Evolutionary conservation across 2,329 filamentous ascomycete genomes (phyloP).

Genomic region (Venturia carpophila): DNA sequence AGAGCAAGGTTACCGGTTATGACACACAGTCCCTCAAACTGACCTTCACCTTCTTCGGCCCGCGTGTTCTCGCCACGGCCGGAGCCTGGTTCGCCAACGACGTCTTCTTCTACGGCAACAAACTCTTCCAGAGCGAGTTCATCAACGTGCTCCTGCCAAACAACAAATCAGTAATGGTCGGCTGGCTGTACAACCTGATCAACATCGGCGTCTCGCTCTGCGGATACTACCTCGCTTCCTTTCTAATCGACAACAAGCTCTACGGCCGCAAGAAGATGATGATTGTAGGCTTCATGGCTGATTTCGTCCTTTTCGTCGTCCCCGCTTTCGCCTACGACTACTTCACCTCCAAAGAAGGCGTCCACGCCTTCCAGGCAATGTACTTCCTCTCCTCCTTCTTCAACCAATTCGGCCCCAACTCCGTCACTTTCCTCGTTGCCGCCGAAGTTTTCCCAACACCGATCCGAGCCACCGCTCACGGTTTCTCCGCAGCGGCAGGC

Average conservation of each 20-base stretch:
- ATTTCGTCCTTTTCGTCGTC: constrained; percentile 88
- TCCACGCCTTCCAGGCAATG: constrained; percentile 93
- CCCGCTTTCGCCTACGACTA: constrained; percentile 83
- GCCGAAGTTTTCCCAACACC: constrained; percentile 95
- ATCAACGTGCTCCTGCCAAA: constrained; percentile 69
- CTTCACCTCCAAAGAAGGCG: constrained; percentile 63
- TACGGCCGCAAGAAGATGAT: constrained; percentile 97
- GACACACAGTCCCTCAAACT: constrained; percentile 74
- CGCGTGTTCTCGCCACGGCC: constrained; percentile 77
- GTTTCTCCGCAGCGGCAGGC: constrained; percentile 84
- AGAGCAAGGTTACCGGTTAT: constrained; percentile 81
- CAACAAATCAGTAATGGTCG: constrained; percentile 67
- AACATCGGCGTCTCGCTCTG: constrained; percentile 79
- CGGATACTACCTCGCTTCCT: constrained; percentile 84
- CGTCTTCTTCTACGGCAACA: constrained; percentile 99
- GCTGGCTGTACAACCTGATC: constrained; percentile 87
- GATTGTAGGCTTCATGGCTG: constrained; percentile 85
- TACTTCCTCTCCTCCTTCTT: constrained; percentile 98
- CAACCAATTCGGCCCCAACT: constrained; percentile 97
- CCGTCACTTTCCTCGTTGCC: constrained; percentile 90
- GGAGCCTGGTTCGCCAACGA: constrained; percentile 94
- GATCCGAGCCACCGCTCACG: constrained; percentile 86
- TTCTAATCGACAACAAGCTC: constrained; percentile 91
- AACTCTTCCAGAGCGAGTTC: constrained; percentile 89
- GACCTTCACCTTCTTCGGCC: constrained; percentile 76